These are phyloP conservation scores for Plasmopara muralis DNA, from an alignment of 352 stramenopile genomes.

Conservation along the genomic window DNA sequence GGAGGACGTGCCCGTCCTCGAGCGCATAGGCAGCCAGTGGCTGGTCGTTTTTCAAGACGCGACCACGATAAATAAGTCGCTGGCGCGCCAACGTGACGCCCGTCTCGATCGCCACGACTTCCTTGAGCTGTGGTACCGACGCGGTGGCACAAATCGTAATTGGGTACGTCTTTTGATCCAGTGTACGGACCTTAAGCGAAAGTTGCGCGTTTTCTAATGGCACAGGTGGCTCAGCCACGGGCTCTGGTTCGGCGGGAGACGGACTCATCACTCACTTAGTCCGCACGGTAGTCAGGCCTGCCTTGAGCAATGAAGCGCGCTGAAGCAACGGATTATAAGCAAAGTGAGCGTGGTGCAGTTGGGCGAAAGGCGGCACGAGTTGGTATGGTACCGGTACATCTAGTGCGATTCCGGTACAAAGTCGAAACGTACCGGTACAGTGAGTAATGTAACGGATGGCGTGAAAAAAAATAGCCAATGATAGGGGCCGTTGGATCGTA, in stretches of 20 bases:
- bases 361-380: too few species aligned
- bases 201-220: constrained; percentile 26
- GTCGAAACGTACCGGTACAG: too few species aligned
- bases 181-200: constrained; percentile 72
- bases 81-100: constrained; percentile 67
- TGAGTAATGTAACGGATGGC: too few species aligned
- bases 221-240: constrained; percentile 14
- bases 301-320: too few species aligned
- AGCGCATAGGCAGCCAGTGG: constrained; percentile 61
- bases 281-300: too few species aligned
- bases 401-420: too few species aligned
- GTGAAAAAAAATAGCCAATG: too few species aligned
- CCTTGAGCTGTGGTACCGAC: constrained; percentile 73
- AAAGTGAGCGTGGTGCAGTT: too few species aligned
- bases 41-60: constrained; percentile 85
- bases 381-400: too few species aligned
- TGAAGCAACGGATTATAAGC: too few species aligned
- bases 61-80: constrained; percentile 79
- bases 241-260: constrained; percentile 6
- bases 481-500: too few species aligned
- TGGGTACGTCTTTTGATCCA: constrained; percentile 78
- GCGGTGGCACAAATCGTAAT: constrained; percentile 56
- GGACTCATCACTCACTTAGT: too few species aligned
- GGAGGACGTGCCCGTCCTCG: constrained; percentile 77
- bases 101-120: constrained; percentile 55